A percentile compares a stretch with the other conserved stretches of the same genome.
phyloP scores from a whole-genome alignment of 371 early-diverging fungal genomes.

The Apophysomyces variabilis region DNA sequence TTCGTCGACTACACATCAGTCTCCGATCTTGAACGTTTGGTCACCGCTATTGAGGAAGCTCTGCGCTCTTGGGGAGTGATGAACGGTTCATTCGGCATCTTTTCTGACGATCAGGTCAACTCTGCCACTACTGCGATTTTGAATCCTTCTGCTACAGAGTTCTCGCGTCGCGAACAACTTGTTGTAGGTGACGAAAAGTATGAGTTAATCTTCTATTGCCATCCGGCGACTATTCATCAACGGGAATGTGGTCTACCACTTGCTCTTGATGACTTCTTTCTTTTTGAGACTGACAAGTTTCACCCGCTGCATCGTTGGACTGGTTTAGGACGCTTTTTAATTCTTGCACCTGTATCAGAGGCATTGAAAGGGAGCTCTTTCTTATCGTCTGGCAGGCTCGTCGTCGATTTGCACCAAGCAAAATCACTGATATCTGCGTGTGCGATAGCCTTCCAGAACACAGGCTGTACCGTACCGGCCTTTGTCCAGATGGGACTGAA shows the following conservation, averaged over 20 bases:
- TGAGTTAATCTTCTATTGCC: slow-evolving; percentile 49
- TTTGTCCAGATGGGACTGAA: slow-evolving; percentile 77
- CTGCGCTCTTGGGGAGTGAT: slow-evolving; percentile 59
- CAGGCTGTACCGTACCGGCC: slow-evolving; percentile 71
- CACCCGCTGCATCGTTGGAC: slow-evolving; percentile 73
- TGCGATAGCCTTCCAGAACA: slow-evolving; percentile 75
- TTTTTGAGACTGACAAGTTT: slow-evolving; percentile 22
- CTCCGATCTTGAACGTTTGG: slow-evolving; percentile 65
- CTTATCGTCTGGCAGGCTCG: slow-evolving; percentile 31
- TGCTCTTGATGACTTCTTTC: not conserved
- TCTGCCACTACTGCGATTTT: slow-evolving; percentile 24
- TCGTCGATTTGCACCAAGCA: slow-evolving; percentile 64
- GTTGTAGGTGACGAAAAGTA: slow-evolving; percentile 49
- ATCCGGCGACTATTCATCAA: slow-evolving; percentile 35
- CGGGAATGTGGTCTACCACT: slow-evolving; percentile 13
- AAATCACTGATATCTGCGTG: slow-evolving; percentile 74
- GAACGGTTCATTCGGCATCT: slow-evolving; percentile 53
- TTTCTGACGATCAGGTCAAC: slow-evolving; percentile 38
- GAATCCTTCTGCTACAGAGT: slow-evolving; percentile 24
- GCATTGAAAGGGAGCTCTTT: slow-evolving; percentile 36
- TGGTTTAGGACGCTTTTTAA: slow-evolving; percentile 52
- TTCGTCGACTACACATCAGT: slow-evolving; percentile 78
- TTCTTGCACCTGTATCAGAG: slow-evolving; percentile 44
- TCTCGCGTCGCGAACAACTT: slow-evolving; percentile 36
- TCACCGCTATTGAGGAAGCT: slow-evolving; percentile 59